Percentiles rank a stretch among this genome's conserved stretches.
Evolutionary conservation across 345 rosid species (phyloP).

Genomic region (rapeseed (Brassica napus)): Da-Ae NC_063451.1:34307501-34308000

Average conservation of each 20-base stretch:
- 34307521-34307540: no score
- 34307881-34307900: neutral
- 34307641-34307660: no score
- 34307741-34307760: neutral
- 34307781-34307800: neutral
- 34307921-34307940: neutral
- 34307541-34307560: constrained; percentile 24
- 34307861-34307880: neutral
- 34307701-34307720: neutral
- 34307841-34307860: neutral
- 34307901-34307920: neutral
- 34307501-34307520: no score
- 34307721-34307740: neutral
- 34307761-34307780: neutral
- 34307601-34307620: constrained; percentile 59
- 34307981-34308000: no score
- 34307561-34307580: constrained; percentile 62
- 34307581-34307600: constrained; percentile 63
- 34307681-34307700: no score
- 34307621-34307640: no score
- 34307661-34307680: no score
- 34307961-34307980: neutral
- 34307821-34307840: neutral
- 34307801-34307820: neutral
- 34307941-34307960: neutral